A percentile compares a stretch with the other conserved stretches of the same genome.
These are phyloP conservation scores for Stemphylium lycopersici DNA, from an alignment of 2,329 filamentous ascomycete genomes.

Conservation along the genomic window DNA sequence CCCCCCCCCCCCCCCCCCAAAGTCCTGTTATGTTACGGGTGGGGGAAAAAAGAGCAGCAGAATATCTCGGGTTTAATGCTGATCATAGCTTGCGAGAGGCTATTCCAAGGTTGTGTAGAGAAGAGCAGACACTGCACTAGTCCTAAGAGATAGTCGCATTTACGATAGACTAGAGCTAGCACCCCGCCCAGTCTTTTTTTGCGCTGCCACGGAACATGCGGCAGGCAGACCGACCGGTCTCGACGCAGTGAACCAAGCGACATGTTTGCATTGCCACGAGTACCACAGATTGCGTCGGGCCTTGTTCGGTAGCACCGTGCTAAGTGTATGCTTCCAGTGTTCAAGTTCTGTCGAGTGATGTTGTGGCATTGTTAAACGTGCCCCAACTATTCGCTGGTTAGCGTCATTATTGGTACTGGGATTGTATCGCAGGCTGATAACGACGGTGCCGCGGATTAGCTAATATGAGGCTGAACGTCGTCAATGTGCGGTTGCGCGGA, in stretches of 20 bases:
- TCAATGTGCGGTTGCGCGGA: neutral
- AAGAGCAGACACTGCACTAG: no score
- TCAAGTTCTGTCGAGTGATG: constrained; percentile 7
- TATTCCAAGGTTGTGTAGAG: no score
- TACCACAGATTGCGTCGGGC: neutral
- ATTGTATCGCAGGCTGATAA: constrained; percentile 4
- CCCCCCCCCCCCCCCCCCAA: no score
- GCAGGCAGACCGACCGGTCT: neutral
- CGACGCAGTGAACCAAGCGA: neutral
- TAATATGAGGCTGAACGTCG: constrained; percentile 4
- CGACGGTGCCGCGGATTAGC: constrained; percentile 6
- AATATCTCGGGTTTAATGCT: neutral
- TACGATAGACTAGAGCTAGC: no score
- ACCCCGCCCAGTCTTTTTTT: no score
- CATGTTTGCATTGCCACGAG: neutral
- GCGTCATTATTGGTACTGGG: constrained; percentile 1
- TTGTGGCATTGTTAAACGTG: constrained; percentile 9
- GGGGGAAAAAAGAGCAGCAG: neutral
- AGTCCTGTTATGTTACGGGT: neutral
- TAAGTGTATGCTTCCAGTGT: neutral
- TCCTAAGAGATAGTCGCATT: no score
- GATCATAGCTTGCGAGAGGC: no score
- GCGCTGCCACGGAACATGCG: neutral
- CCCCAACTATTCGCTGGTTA: constrained; percentile 4
- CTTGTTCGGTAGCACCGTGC: neutral